Percentiles rank a stretch among this genome's conserved stretches.
Conservation (phyloP, 2,329 filamentous ascomycete genomes). For the Diaporthe nobilis region DNA sequence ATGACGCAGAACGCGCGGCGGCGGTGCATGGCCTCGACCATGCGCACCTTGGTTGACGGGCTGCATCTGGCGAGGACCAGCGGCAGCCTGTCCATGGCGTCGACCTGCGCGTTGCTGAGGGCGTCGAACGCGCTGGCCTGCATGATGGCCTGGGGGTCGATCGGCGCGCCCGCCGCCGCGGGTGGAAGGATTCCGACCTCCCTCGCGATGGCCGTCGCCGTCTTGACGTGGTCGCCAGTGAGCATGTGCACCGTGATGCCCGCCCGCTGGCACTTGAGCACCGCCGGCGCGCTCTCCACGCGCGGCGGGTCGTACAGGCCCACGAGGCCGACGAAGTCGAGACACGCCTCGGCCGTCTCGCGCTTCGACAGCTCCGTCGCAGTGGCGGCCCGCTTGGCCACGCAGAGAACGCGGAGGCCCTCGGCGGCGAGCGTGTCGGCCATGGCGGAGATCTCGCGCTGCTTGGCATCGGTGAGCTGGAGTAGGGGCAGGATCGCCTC, state of each 20-base stretch:
- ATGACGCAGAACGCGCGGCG: slow-evolving; percentile 79
- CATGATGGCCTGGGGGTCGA: slow-evolving; percentile 63
- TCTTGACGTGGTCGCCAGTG: slow-evolving; percentile 78
- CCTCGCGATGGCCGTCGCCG: slow-evolving; percentile 74
- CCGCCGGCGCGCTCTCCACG: slow-evolving; percentile 73
- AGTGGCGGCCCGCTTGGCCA: slow-evolving; percentile 62
- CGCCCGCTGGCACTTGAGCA: slow-evolving; percentile 70
- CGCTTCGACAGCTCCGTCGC: slow-evolving; percentile 59
- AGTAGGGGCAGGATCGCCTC: slow-evolving; percentile 70
- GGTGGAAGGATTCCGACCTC: slow-evolving; percentile 72
- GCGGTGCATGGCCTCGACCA: slow-evolving; percentile 81
- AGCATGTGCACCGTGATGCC: slow-evolving; percentile 79
- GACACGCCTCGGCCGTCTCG: slow-evolving; percentile 66
- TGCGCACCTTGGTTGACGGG: slow-evolving; percentile 80
- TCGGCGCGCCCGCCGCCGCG: slow-evolving; percentile 53
- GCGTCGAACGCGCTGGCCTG: slow-evolving; percentile 74
- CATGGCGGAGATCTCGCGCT: slow-evolving; percentile 61
- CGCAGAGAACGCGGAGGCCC: slow-evolving; percentile 78
- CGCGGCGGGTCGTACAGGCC: slow-evolving; percentile 82
- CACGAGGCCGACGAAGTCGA: slow-evolving; percentile 78
- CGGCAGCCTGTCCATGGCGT: slow-evolving; percentile 71
- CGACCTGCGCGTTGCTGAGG: slow-evolving; percentile 73
- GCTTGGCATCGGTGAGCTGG: slow-evolving; percentile 61
- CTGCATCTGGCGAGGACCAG: slow-evolving; percentile 79
- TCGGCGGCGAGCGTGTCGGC: slow-evolving; percentile 71